Base-by-base conservation (phyloP, 441 rosid species). In the Euphorbia celastroides region DNA sequence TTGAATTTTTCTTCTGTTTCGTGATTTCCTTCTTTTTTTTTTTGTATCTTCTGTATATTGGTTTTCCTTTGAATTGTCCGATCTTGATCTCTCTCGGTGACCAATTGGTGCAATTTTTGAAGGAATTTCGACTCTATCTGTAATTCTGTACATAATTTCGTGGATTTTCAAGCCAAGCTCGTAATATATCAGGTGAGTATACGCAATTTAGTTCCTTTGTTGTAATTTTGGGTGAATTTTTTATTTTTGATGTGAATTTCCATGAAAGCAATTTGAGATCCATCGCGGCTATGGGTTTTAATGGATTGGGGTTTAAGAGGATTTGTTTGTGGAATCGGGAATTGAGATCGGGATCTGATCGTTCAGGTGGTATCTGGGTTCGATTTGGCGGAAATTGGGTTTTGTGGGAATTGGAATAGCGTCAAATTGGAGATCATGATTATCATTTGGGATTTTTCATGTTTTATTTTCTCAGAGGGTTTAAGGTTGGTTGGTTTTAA, bases 121-220 rank as follows among this genome's bases (percentile, higher is more conserved):
- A 34, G 65, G 70, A 71, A 20, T 55, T 51, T 41, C 16, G 16
- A 23, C 23, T 34, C 51, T 17, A 36, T 36, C 48, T 48, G 59
- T 32, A 16, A 31, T 68, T 71, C 62, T 78, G 75, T 79, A 70
- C 68, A 66, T 51, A 41, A 4, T 72, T 58, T 72, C 32, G 64
- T 50, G 9, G 30, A 70, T 68, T 72, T 77, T 78, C 48, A 72
- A 54, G 64, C 66, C 30, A 75, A 62, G 73, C 72, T 78, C 69
- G 25, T 61, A 51, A 46, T 48, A n/a, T 57, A 59, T 54, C 28
- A 38, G 78, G 82, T 80, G 66, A 74, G 74, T 70, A 46, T 36
- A 32, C 58, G 44, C 6, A 57, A 44, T 62, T 73, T 52, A 6
- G 6, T 3, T 34, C 38, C 57, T 31, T 51, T 57, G 52, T n/a